Evolutionary conservation across 1,284 basidiomycete species (phyloP).

Genomic region (Marasmius tenuissimus): DNA sequence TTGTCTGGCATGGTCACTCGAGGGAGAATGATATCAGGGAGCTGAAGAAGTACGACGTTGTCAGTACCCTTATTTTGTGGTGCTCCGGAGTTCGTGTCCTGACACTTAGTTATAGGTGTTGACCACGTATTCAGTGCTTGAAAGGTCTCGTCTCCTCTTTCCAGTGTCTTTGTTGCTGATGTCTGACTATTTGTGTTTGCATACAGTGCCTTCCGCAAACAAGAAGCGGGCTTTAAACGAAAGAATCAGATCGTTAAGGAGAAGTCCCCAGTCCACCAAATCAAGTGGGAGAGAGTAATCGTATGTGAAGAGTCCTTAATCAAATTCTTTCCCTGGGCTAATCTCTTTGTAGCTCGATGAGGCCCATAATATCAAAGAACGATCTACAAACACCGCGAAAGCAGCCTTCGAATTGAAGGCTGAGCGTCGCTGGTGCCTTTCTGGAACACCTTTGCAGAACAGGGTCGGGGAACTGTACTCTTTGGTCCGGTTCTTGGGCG

Average conservation of each 20-base stretch:
- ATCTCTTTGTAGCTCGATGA: constrained; percentile 75
- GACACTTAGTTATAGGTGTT: constrained; percentile 44
- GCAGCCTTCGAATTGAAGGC: constrained; percentile 88
- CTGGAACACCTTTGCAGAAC: constrained; percentile 97
- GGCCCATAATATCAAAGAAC: constrained; percentile 98
- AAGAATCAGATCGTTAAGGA: constrained; percentile 88
- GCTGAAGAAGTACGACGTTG: constrained; percentile 87
- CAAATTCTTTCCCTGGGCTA: background rate
- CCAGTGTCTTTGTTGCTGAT: background rate
- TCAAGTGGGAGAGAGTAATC: constrained; percentile 85
- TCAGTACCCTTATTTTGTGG: constrained; percentile 28
- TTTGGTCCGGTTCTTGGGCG: constrained; percentile 89
- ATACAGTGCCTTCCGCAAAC: constrained; percentile 84
- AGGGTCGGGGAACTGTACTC: constrained; percentile 98
- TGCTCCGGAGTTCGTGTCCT: background rate
- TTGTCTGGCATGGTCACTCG: constrained; percentile 89
- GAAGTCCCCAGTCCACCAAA: constrained; percentile 81
- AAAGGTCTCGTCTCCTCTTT: constrained; percentile 44
- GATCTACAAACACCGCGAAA: constrained; percentile 94
- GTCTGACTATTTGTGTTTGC: background rate
- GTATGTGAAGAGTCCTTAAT: constrained; percentile 33
- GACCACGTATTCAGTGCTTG: constrained; percentile 84
- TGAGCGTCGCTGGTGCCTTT: constrained; percentile 92
- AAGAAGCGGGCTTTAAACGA: constrained; percentile 89
- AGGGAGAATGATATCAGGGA: constrained; percentile 64